Evolutionary conservation across 192 early-diverging fungal genomes (phyloP).

Genomic region (Coemansia sp.): DNA sequence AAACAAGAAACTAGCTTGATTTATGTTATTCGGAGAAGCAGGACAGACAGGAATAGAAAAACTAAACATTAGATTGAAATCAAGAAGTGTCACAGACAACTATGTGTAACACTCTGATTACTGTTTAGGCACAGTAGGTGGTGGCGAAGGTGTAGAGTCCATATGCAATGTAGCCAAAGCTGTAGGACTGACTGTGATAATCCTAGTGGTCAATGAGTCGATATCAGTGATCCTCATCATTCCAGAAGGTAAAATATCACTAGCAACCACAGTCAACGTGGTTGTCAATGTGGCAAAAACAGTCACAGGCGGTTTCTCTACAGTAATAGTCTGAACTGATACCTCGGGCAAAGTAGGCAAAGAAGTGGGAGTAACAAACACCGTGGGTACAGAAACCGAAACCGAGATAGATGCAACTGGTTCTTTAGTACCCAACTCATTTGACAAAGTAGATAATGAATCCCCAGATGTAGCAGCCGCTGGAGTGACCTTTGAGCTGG

Average conservation of each 20-base stretch:
- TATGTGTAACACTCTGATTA: background rate
- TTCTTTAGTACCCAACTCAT: background rate
- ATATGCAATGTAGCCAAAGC: background rate
- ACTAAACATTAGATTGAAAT: no score
- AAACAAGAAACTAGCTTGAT: no score
- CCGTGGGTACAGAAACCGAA: background rate
- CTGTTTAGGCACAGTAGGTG: background rate
- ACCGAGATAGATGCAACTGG: background rate
- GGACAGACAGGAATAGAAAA: no score
- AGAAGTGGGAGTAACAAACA: background rate
- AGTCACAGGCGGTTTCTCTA: background rate
- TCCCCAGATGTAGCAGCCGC: background rate
- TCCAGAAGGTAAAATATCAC: background rate
- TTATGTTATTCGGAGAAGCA: no score
- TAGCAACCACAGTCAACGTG: background rate
- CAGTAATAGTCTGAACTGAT: background rate
- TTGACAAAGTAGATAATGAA: background rate
- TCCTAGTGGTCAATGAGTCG: background rate
- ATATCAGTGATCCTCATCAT: background rate
- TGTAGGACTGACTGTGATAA: background rate
- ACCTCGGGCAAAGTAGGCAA: background rate
- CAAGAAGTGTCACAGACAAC: no score
- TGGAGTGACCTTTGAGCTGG: background rate
- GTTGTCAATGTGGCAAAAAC: conserved; percentile 1
- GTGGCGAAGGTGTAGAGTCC: background rate